phyloP scores from a whole-genome alignment of 768 basidiomycete species.

The Tulasnella sp. region DNA sequence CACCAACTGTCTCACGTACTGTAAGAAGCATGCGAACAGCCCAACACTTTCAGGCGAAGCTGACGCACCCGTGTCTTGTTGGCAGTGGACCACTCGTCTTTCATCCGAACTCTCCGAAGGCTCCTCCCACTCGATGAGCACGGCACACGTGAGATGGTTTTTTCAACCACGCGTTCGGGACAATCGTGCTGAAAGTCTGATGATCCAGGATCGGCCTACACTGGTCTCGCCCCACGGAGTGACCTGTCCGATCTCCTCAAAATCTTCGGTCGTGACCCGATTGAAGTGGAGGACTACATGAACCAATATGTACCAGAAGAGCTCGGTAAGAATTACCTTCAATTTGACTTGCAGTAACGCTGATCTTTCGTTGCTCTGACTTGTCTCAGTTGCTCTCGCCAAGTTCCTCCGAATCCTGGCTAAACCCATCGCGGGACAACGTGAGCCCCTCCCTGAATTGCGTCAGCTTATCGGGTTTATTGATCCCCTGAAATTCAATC shows the following conservation, averaged over 20 bases:
- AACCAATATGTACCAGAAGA: conserved; percentile 25
- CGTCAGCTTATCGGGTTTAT: background rate
- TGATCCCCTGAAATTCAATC: background rate
- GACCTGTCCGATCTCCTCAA: conserved; percentile 25
- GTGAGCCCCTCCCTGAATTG: background rate
- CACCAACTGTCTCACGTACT: conserved; percentile 5
- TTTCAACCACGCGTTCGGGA: background rate
- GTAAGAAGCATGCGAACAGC: background rate
- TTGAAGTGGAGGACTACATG: conserved; percentile 31
- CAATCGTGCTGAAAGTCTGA: background rate
- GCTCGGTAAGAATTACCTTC: conserved; percentile 11
- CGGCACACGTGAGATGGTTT: conserved; percentile 16
- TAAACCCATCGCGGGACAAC: conserved; percentile 32
- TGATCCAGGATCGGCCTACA: conserved; percentile 26
- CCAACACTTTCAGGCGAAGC: background rate
- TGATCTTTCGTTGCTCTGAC: background rate
- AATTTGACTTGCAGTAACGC: background rate
- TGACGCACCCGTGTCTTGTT: background rate
- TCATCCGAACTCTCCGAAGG: conserved; percentile 31
- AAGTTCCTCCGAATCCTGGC: conserved; percentile 31
- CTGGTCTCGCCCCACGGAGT: conserved; percentile 9
- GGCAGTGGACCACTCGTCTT: conserved; percentile 31
- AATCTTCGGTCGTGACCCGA: conserved; percentile 32
- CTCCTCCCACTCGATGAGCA: conserved; percentile 33
- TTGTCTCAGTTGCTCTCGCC: conserved; percentile 22